phyloP scores from a whole-genome alignment of 768 basidiomycete genomes.

The Serendipita vermifera region DNA sequence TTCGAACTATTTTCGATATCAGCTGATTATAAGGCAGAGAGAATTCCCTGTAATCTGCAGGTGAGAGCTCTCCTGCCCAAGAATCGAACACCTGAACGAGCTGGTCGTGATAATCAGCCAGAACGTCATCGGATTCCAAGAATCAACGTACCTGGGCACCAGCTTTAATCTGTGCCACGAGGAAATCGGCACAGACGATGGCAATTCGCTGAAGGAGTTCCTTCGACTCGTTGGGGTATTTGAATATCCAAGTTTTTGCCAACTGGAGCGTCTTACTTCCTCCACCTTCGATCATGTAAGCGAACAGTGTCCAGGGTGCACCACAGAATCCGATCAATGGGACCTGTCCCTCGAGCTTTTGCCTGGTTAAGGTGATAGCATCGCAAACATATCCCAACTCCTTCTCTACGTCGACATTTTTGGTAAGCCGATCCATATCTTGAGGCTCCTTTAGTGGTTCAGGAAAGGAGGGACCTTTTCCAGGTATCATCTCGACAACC shows the following conservation, averaged over 20 bases:
- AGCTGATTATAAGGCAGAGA: slow-evolving; percentile 65
- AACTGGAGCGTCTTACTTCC: slow-evolving; percentile 83
- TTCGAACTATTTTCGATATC: slow-evolving; percentile 58
- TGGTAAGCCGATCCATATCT: slow-evolving; percentile 50
- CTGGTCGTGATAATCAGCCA: slow-evolving; percentile 28
- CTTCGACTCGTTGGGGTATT: slow-evolving; percentile 72
- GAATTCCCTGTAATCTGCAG: slow-evolving; percentile 71
- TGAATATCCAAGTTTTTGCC: slow-evolving; percentile 89
- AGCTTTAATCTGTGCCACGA: slow-evolving; percentile 86
- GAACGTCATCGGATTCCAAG: not conserved
- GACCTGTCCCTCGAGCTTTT: slow-evolving; percentile 70
- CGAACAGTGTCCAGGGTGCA: slow-evolving; percentile 95
- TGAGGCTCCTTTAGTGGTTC: slow-evolving; percentile 66
- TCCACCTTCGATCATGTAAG: slow-evolving; percentile 97
- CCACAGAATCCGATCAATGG: slow-evolving; percentile 96
- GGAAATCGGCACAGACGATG: slow-evolving; percentile 76
- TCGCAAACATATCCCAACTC: slow-evolving; percentile 87
- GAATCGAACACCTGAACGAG: slow-evolving; percentile 96
- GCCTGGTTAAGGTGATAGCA: slow-evolving; percentile 76
- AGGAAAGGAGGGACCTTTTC: slow-evolving; percentile 63
- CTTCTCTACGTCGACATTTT: slow-evolving; percentile 61
- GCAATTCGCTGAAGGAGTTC: slow-evolving; percentile 66
- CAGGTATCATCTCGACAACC: slow-evolving; percentile 88
- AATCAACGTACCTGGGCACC: slow-evolving; percentile 72
- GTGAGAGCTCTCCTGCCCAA: slow-evolving; percentile 85